Percentiles rank a stretch among this genome's conserved stretches.
Conservation (phyloP, 441 rosid genomes). For the Aquilaria agallochum region DNA sequence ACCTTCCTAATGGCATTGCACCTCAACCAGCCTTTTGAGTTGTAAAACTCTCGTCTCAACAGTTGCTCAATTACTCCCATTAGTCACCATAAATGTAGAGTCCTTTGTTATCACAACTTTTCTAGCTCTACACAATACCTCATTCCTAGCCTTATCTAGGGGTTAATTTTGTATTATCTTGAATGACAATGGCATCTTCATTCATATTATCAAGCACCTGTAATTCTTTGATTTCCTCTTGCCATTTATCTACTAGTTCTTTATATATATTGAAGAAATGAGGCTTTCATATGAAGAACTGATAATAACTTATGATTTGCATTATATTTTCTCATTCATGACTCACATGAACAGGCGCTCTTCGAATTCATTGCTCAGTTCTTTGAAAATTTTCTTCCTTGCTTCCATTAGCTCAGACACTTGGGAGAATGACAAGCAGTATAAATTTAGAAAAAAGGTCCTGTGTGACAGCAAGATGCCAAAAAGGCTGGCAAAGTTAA, state of each 20-base stretch:
- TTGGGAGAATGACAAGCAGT: slow-evolving; percentile 23
- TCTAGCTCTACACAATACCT: slow-evolving; percentile 68
- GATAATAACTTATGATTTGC: neutral
- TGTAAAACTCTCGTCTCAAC: slow-evolving; percentile 75
- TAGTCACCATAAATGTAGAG: slow-evolving; percentile 74
- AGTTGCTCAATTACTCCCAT: slow-evolving; percentile 63
- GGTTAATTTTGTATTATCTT: slow-evolving; percentile 74
- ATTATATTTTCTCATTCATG: neutral
- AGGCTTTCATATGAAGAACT: neutral
- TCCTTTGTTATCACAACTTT: slow-evolving; percentile 72
- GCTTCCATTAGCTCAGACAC: slow-evolving; percentile 74
- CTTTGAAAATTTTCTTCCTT: slow-evolving; percentile 70
- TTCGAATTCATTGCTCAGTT: slow-evolving; percentile 68
- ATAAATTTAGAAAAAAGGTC: neutral
- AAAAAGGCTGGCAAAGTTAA: too few species aligned
- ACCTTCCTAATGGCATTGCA: slow-evolving; percentile 9
- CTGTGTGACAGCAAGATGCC: neutral
- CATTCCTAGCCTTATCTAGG: slow-evolving; percentile 69
- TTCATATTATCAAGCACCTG: slow-evolving; percentile 69
- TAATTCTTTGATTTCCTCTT: slow-evolving; percentile 77
- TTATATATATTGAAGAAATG: slow-evolving; percentile 53
- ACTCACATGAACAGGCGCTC: slow-evolving; percentile 63
- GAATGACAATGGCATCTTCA: slow-evolving; percentile 64
- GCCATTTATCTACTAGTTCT: slow-evolving; percentile 88
- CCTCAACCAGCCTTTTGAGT: slow-evolving; percentile 65